Percentiles rank a stretch among this genome's conserved stretches.
These are phyloP conservation scores for Knufia petricola DNA, from an alignment of 2,329 filamentous ascomycete species.

Conservation along the genomic window DNA sequence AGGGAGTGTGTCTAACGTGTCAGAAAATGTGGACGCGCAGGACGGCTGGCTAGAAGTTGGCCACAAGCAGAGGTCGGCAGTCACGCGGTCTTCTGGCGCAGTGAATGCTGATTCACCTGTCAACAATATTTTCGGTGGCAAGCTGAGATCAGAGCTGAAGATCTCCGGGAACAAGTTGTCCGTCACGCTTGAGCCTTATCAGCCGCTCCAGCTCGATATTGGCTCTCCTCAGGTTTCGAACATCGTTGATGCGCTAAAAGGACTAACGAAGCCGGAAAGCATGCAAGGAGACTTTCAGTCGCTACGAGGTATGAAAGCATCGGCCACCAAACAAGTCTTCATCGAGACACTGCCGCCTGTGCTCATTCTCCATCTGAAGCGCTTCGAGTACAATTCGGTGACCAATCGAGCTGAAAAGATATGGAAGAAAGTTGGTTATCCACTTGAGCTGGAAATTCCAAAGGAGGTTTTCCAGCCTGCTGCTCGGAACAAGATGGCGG, in stretches of 20 bases:
- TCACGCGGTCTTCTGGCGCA: constrained; percentile 76
- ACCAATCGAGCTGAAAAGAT: constrained; percentile 85
- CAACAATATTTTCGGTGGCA: constrained; percentile 88
- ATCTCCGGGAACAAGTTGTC: constrained; percentile 82
- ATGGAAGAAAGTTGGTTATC: constrained; percentile 96
- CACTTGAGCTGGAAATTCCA: constrained; percentile 86
- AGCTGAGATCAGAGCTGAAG: constrained; percentile 78
- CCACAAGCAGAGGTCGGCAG: constrained; percentile 74
- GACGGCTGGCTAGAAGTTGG: constrained; percentile 93
- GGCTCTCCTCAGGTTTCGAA: constrained; percentile 77
- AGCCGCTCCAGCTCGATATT: constrained; percentile 90
- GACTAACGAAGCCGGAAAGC: constrained; percentile 71
- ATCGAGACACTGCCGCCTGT: constrained; percentile 87
- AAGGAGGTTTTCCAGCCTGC: constrained; percentile 75
- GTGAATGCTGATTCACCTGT: constrained; percentile 68
- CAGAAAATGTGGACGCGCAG: constrained; percentile 35
- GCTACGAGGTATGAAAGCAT: constrained; percentile 62
- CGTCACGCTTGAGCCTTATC: constrained; percentile 85
- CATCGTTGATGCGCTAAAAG: constrained; percentile 82
- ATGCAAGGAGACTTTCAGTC: constrained; percentile 78
- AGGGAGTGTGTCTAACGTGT: constrained; percentile 35
- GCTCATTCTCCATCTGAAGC: constrained; percentile 88
- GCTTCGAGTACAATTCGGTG: constrained; percentile 87
- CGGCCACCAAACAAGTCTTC: constrained; percentile 85
- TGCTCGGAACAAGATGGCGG: constrained; percentile 55